Base-by-base conservation (phyloP, 768 basidiomycete genomes). In the Amyloporia xantha region DNA sequence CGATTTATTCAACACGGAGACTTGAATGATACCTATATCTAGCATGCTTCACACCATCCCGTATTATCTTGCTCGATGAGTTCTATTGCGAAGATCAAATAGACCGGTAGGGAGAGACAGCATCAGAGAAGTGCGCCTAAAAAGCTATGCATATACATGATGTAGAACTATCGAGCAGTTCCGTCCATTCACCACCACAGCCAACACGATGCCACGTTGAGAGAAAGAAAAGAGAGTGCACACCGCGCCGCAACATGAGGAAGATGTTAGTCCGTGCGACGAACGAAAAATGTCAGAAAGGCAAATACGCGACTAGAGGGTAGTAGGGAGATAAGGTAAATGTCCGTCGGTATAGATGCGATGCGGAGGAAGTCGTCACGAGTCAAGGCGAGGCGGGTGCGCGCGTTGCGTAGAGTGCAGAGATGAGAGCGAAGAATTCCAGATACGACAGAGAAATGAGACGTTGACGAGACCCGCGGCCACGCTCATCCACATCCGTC, bases 401-500 rank as follows among this genome's bases (percentile, higher is more conserved):
- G 5, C 23, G 23, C 28, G 26, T 21, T 41, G 23, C 24, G 41
- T n/a, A 11, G n/a, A n/a, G n/a, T n/a, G n/a, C n/a, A n/a, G n/a
- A n/a, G 30, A 33, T 33, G 9, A 33, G 24, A 27, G 17, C 26
- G 17, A 27, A 4, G n/a, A 28, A n/a, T 25, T 10, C 10, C 27
- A 39, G 46, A n/a, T 13, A 6, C 24, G 35, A 28, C n/a, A 4
- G n/a, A 25, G 9, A 13, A 23, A 26, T 21, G 9, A 42, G 25
- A 42, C 10, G 33, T 17, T 15, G 24, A 39, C 24, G n/a, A 24
- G n/a, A 17, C 24, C 20, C 20, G 35, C 37, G 23, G 37, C 27
- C 46, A 13, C 6, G 45, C 53, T 52, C 61, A 62, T 35, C 60
- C 70, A 54, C 68, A 71, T 19, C 66, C 65, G 52, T 68, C 58